Evolutionary conservation across 768 basidiomycete genomes (phyloP).

Genomic region (Pleurotus tuoliensis): DNA sequence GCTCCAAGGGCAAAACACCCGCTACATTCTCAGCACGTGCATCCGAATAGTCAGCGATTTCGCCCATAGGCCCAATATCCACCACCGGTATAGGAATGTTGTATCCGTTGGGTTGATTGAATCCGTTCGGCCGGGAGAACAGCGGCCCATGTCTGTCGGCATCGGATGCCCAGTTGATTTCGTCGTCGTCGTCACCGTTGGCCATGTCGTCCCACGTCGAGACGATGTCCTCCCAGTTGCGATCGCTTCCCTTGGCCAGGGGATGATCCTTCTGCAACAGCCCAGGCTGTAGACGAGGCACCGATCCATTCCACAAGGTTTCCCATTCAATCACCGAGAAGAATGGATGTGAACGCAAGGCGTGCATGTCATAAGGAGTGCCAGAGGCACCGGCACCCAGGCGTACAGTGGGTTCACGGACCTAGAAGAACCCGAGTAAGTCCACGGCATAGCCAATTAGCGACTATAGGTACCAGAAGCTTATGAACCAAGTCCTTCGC

Average conservation of each 20-base stretch:
- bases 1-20: background rate
- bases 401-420: conserved; percentile 30
- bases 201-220: conserved; percentile 51
- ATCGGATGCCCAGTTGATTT: conserved; percentile 51
- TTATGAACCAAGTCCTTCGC: conserved; percentile 77
- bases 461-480: conserved; percentile 56
- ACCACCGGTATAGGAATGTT: conserved; percentile 12
- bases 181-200: conserved; percentile 30
- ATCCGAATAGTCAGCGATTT: conserved; percentile 18
- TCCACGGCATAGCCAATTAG: background rate
- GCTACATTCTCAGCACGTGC: background rate
- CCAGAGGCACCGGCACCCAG: conserved; percentile 45
- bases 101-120: conserved; percentile 16
- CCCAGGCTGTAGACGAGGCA: conserved; percentile 51
- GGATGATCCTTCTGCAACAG: conserved; percentile 44
- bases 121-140: conserved; percentile 15
- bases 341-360: conserved; percentile 51
- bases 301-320: conserved; percentile 50
- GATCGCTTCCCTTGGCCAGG: conserved; percentile 25
- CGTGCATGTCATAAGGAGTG: conserved; percentile 31
- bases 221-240: conserved; percentile 51
- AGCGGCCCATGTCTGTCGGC: conserved; percentile 27
- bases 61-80: conserved; percentile 40
- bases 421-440: conserved; percentile 15
- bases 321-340: conserved; percentile 47